Base-by-base conservation (phyloP, 306 rosid genomes). In the Cyamopsis tetragonoloba region DNA sequence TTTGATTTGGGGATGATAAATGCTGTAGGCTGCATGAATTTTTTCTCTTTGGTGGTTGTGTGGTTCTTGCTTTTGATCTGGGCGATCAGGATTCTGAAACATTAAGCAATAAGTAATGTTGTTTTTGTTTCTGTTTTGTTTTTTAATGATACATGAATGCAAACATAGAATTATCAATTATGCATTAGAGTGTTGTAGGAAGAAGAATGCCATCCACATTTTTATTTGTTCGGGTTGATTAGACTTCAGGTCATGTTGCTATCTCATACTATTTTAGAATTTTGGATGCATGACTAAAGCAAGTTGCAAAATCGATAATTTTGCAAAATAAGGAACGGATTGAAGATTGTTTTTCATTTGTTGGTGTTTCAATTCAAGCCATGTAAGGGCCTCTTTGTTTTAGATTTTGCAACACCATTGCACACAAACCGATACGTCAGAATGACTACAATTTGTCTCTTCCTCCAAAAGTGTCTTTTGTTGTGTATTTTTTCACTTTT, bases 1-100 rank as follows among this genome's bases (percentile, higher is more conserved):
- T 80, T 80, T 67, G 68, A 53, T 72, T 53, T 38, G 69, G 56
- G 4, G 14, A 47, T 68, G 73, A 28, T 43, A 46, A 66, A 56
- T 55, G 14, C 20, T 55, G 63, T 15, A 27, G 17, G 22, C 7
- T 50, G 47, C 8, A 11, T 44, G 57, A 2, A 6, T 1, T 28
- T 61, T 12, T 15, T 6, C 3, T 34, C 24, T 23, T 10, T 13
- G 15, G 32, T 35, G 6, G 15, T 38, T 31, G 49, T 38, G 50
- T 18, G 46, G 58, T 59, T 75, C 18, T 6, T 58, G 50, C 13
- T 66, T 68, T 61, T 41, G 66, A 72, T 81, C 23, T 38, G 59
- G 64, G 10, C 60, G 31, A 59, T 54, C 31, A 50, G 11, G 63
- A 31, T 32, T 19, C 10, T 7, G 10, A 35, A 28, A 42, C 30